Percentiles rank a stretch among this genome's conserved stretches.
Conservation (phyloP, 192 early-diverging fungal genomes). For the Radiomyces spectabilis region DNA sequence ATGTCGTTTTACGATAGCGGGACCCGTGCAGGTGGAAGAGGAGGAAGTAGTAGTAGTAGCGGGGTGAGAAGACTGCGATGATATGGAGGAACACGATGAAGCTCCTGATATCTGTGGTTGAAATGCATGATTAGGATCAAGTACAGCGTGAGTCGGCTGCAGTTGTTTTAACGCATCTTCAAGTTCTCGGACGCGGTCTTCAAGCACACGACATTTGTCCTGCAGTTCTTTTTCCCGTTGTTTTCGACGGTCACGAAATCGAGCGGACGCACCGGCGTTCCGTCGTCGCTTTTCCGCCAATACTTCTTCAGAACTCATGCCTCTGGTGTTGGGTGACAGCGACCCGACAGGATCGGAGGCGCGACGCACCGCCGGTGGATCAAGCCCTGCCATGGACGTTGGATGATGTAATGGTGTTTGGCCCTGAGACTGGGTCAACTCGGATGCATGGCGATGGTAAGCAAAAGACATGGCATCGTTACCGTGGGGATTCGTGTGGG, state of each 20-base stretch:
- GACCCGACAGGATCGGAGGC: conserved; percentile 6
- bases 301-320: conserved; percentile 32
- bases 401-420: conserved; percentile 3
- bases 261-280: conserved; percentile 56
- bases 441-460: too few relatives aligned
- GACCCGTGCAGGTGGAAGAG: neutral
- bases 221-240: conserved; percentile 52
- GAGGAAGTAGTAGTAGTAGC: neutral
- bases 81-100: too few relatives aligned
- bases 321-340: too few relatives aligned
- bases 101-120: too few relatives aligned
- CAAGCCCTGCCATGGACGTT: conserved; percentile 1
- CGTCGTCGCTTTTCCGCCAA: conserved; percentile 53
- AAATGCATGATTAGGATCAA: conserved; percentile 3
- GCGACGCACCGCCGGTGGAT: neutral
- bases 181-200: conserved; percentile 24
- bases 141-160: conserved; percentile 6
- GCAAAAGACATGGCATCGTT: too few relatives aligned
- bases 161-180: conserved; percentile 19
- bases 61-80: neutral
- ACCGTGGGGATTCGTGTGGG: neutral
- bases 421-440: too few relatives aligned
- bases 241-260: conserved; percentile 60
- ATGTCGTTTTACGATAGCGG: neutral
- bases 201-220: conserved; percentile 43